Evolutionary conservation across 768 basidiomycete species (phyloP).

Genomic region (Tylopilus balloui): DNA sequence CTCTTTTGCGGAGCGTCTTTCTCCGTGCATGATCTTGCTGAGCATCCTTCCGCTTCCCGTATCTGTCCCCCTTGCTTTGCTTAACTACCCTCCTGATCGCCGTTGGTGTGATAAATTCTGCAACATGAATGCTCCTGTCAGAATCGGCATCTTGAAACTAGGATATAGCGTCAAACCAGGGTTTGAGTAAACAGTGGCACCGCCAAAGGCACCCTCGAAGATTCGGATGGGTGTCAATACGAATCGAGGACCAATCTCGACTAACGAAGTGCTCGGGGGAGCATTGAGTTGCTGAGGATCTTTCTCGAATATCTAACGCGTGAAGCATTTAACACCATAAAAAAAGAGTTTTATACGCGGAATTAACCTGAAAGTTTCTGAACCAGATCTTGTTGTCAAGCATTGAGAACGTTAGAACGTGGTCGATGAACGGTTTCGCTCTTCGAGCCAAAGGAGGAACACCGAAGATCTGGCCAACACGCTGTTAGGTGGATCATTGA

Average conservation of each 20-base stretch:
- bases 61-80: conserved; percentile 74
- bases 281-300: conserved; percentile 86
- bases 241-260: conserved; percentile 97
- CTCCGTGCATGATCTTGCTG: conserved; percentile 62
- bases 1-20: conserved; percentile 56
- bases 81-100: conserved; percentile 67
- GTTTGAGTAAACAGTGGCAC: conserved; percentile 93
- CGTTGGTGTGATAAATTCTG: conserved; percentile 92
- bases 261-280: conserved; percentile 79
- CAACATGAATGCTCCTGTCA: neutral
- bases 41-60: conserved; percentile 75
- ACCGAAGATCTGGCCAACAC: conserved; percentile 72
- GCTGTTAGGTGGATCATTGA: conserved; percentile 1
- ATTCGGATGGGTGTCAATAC: conserved; percentile 96
- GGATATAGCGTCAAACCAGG: conserved; percentile 53
- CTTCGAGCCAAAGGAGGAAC: conserved; percentile 88
- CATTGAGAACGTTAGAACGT: conserved; percentile 93
- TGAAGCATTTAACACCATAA: neutral
- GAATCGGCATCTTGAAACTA: neutral
- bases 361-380: conserved; percentile 89
- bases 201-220: conserved; percentile 95
- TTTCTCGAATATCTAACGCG: conserved; percentile 82
- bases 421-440: conserved; percentile 97
- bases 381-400: conserved; percentile 98
- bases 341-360: neutral